Conservation (phyloP, 371 early-diverging fungal species). For the Rhizopus delemar region DNA sequence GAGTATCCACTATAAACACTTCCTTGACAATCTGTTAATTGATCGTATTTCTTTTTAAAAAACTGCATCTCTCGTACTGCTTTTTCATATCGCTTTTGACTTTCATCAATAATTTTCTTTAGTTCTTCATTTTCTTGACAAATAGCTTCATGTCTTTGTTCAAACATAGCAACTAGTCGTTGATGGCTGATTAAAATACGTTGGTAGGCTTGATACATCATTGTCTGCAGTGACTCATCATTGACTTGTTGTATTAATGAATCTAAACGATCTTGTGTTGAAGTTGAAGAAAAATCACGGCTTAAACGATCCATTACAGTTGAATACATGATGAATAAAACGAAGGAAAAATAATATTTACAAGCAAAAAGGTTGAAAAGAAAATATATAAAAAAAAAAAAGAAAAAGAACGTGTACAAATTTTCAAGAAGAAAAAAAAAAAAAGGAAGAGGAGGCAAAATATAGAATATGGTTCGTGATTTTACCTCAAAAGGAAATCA, state of each 20-base stretch:
- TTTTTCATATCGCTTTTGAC: conserved; percentile 47
- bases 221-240: conserved; percentile 14
- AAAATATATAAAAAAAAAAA: neutral
- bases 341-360: neutral
- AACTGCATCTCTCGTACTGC: conserved; percentile 55
- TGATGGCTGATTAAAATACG: conserved; percentile 35
- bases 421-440: neutral
- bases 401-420: neutral
- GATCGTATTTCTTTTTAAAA: conserved; percentile 44
- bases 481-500: too few relatives aligned
- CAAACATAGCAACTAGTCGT: conserved; percentile 30
- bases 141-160: conserved; percentile 25
- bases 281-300: conserved; percentile 12
- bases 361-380: neutral
- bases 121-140: conserved; percentile 36
- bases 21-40: conserved; percentile 15
- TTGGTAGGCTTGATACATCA: conserved; percentile 30
- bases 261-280: conserved; percentile 16
- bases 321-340: neutral
- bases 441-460: too few relatives aligned
- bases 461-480: too few relatives aligned
- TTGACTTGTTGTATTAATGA: conserved; percentile 26
- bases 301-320: conserved; percentile 10
- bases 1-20: conserved; percentile 26
- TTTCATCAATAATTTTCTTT: conserved; percentile 27